Percentiles rank a stretch among this genome's conserved stretches.
phyloP scores from a whole-genome alignment of 2,329 filamentous ascomycete species.

The Epicoccum nigrum region DNA sequence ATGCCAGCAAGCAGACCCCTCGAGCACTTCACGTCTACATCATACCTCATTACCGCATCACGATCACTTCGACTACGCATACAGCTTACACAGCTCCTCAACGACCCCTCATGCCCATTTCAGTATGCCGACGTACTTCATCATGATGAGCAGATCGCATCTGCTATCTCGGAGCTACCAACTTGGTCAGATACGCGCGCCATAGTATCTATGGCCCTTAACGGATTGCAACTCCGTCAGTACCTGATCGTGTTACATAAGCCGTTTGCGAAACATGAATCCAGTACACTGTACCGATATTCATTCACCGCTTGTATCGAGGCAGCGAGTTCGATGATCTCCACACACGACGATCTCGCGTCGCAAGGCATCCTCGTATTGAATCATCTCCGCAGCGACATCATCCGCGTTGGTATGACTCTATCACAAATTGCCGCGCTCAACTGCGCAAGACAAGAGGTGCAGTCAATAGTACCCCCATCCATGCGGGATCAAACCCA shows the following conservation, averaged over 20 bases:
- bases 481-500: conserved; percentile 6
- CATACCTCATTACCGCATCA: conserved; percentile 33
- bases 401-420: conserved; percentile 35
- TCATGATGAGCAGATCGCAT: conserved; percentile 39
- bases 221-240: conserved; percentile 43
- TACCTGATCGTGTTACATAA: conserved; percentile 44
- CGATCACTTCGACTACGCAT: conserved; percentile 40
- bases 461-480: conserved; percentile 10
- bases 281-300: conserved; percentile 36
- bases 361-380: conserved; percentile 29
- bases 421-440: conserved; percentile 36
- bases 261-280: conserved; percentile 39
- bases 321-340: conserved; percentile 34
- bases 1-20: conserved; percentile 31
- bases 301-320: conserved; percentile 42
- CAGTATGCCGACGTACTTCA: conserved; percentile 43
- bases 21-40: conserved; percentile 40
- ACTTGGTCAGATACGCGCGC: conserved; percentile 31
- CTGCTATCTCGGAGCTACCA: conserved; percentile 30
- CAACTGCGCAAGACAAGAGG: conserved; percentile 26
- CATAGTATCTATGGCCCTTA: conserved; percentile 26
- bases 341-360: conserved; percentile 30
- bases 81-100: conserved; percentile 41
- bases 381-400: conserved; percentile 40
- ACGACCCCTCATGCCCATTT: conserved; percentile 37